phyloP scores from a whole-genome alignment of 148 eudicot species.

The Spergularia marina region DNA sequence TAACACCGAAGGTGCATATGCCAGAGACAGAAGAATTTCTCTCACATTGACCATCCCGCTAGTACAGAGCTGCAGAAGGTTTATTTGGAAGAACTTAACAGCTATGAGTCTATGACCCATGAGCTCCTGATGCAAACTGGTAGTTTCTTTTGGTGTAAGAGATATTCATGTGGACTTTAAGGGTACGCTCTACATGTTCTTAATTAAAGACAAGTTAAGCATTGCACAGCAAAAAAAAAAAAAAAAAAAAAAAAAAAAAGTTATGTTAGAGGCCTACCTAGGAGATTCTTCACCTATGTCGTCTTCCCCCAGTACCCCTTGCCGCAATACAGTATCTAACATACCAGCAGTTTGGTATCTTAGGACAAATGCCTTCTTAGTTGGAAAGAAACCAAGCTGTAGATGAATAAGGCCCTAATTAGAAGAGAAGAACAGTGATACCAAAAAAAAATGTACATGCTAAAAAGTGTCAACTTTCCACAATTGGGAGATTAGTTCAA shows the following conservation, averaged over 20 bases:
- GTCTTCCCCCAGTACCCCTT: constrained; percentile 96
- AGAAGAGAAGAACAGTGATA: constrained; percentile 19
- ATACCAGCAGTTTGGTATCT: constrained; percentile 97
- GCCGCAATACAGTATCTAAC: constrained; percentile 80
- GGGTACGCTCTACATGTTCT: not conserved
- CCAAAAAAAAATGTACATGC: constrained; percentile 2
- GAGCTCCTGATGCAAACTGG: not conserved
- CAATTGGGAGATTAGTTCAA: not conserved
- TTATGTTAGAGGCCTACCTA: constrained; percentile 39
- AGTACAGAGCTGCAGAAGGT: not conserved
- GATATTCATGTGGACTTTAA: not conserved
- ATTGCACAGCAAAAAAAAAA: not conserved
- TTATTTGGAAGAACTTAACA: not conserved
- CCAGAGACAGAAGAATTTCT: too few relatives aligned
- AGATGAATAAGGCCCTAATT: constrained; percentile 50
- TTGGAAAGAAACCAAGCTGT: constrained; percentile 89
- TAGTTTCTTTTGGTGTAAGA: not conserved
- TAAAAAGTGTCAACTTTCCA: not conserved
- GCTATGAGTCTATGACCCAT: not conserved
- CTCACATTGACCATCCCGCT: too few relatives aligned
- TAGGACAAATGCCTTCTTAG: constrained; percentile 78
- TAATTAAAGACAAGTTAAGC: not conserved
- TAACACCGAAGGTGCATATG: too few relatives aligned
- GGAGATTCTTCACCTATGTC: constrained; percentile 94
- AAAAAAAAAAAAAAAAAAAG: not conserved